Percentiles rank a stretch among this genome's conserved stretches.
These are phyloP conservation scores for Colletotrichum musicola DNA, from an alignment of 2,329 filamentous ascomycete species.

Conservation along the genomic window DNA sequence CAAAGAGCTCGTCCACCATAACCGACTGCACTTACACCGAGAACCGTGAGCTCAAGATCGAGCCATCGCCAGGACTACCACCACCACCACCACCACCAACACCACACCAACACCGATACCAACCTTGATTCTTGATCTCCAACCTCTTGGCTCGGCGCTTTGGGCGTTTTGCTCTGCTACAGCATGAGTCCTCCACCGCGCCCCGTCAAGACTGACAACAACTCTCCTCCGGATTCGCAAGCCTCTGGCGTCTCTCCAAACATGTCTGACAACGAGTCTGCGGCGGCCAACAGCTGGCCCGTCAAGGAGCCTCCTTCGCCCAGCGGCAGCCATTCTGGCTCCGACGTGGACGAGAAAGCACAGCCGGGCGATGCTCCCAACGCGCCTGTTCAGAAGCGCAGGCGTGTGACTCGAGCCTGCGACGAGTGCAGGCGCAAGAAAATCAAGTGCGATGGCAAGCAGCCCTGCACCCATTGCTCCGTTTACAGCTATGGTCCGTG, in stretches of 20 bases:
- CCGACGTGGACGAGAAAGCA: conserved; percentile 53
- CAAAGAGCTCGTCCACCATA: conserved; percentile 37
- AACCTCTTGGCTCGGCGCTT: conserved; percentile 5
- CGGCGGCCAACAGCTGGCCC: conserved; percentile 51
- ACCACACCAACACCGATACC: conserved; percentile 40
- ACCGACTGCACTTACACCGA: conserved; percentile 39
- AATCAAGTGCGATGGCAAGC: conserved; percentile 89
- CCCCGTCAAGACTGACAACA: conserved; percentile 37
- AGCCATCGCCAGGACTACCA: conserved; percentile 9
- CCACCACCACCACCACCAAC: neutral
- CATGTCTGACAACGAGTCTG: conserved; percentile 60
- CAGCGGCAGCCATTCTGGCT: conserved; percentile 59
- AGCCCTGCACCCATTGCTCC: conserved; percentile 94
- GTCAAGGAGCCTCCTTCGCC: conserved; percentile 53
- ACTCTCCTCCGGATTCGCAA: conserved; percentile 31
- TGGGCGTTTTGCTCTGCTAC: conserved; percentile 27
- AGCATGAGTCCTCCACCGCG: conserved; percentile 36
- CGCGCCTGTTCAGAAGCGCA: conserved; percentile 78
- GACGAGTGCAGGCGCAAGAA: conserved; percentile 88
- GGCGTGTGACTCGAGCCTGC: conserved; percentile 83
- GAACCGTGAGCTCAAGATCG: conserved; percentile 29
- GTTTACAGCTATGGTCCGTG: conserved; percentile 95
- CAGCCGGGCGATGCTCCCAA: conserved; percentile 51
- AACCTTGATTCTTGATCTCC: conserved; percentile 14
- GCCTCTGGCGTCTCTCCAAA: conserved; percentile 48